Conservation (phyloP, 345 rosid species). For the Moricandia arvensis region DNA sequence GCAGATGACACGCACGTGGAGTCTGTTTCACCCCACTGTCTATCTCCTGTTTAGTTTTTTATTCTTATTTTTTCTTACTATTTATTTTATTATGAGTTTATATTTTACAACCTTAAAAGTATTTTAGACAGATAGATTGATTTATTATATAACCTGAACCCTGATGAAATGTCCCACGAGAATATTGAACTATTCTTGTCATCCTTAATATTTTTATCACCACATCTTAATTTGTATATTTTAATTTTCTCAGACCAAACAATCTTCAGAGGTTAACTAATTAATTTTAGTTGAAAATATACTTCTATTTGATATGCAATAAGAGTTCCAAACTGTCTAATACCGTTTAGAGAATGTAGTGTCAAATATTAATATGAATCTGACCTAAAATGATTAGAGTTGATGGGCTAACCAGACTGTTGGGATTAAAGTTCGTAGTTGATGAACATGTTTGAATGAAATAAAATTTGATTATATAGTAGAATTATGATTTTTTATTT, state of each 20-base stretch:
- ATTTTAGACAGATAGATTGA: conserved; percentile 22
- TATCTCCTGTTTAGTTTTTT: neutral
- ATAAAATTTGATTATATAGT: neutral
- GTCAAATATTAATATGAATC: neutral
- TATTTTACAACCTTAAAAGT: conserved; percentile 30
- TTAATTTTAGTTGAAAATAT: neutral
- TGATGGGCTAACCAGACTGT: conserved; percentile 8
- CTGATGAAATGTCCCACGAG: conserved; percentile 11
- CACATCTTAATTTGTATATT: neutral
- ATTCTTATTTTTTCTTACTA: neutral
- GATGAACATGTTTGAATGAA: neutral
- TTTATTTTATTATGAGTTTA: neutral
- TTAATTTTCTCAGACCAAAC: neutral
- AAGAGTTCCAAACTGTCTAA: too few species aligned
- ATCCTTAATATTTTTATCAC: conserved; percentile 8
- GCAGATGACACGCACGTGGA: conserved; percentile 42
- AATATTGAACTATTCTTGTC: conserved; percentile 13
- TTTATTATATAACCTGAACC: conserved; percentile 3
- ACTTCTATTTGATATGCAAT: too few species aligned
- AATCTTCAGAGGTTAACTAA: neutral
- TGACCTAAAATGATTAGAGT: neutral
- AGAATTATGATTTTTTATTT: neutral
- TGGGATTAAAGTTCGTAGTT: conserved; percentile 4
- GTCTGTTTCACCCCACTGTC: conserved; percentile 37
- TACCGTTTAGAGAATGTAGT: neutral